Evolutionary conservation across 2,329 filamentous ascomycete species (phyloP), one percentile per base, ranked within the genome.

Genomic region (Myriangium duriaei): DNA sequence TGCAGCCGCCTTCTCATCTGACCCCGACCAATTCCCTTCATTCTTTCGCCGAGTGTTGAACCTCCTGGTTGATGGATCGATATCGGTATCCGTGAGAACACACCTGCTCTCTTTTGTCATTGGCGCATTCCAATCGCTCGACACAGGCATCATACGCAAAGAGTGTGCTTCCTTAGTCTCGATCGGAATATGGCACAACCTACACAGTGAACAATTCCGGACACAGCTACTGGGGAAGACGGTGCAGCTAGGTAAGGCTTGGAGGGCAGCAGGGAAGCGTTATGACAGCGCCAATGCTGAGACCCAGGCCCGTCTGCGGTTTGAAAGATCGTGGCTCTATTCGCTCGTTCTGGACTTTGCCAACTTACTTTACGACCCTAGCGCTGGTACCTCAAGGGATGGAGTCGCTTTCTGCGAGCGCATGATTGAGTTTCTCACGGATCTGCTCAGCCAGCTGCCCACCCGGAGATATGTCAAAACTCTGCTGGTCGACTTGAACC

Each of bases 101-200:
- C 79, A 93, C 37, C 72, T 96, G n/a, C 66, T 98, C 14, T 81
- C 75, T 15, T 96, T 96, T 59, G 70, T 96, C 45, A 92, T 93
- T 35, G 76, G 79, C 47, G 83, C 88, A 24, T 98, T 95, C 55
- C 87, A 96, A 58, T 95, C 86, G 32, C 69, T 98, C 19, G 92
- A 98, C 57, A 87, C 78, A 54, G 73, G 74, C 26, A 73, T 93
- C 40, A 82, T 98, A 34, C 79, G 91, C 45, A 96, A 95, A 58
- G 91, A 98, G 65, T 96, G 91, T 59, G 91, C 88, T 5, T 85
- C 92, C 2, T 66, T 98, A 36, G 88, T 98, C 13, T 91, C 86
- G 10, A 94, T 98, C 50, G 80, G 83, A 1, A 85, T 91, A 50
- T 98, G 91, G 91, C 84, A 96, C 52, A 92, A 94, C 54, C 64